phyloP scores from a whole-genome alignment of 371 early-diverging fungal species.

The Mortierella sp. region DNA sequence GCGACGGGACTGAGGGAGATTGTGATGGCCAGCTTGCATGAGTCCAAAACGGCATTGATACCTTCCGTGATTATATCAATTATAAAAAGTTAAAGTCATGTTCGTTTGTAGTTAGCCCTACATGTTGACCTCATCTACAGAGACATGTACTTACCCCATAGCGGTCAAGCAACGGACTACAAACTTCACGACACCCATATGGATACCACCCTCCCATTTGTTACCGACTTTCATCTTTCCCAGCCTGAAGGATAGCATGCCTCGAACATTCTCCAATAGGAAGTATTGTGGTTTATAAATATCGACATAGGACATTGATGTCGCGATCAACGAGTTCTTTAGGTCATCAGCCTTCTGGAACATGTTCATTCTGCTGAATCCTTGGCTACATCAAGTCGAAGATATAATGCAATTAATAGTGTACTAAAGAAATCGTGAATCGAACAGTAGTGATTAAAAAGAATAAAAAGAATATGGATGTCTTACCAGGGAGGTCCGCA shows the following conservation, averaged over 20 bases:
- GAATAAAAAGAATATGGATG: neutral
- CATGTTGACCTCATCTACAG: neutral
- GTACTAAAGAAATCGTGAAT: too few relatives aligned
- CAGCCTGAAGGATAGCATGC: constrained; percentile 34
- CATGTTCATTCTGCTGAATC: constrained; percentile 71
- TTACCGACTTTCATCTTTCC: constrained; percentile 48
- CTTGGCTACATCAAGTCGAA: constrained; percentile 60
- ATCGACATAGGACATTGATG: constrained; percentile 72
- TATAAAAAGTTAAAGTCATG: neutral
- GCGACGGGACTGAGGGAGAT: constrained; percentile 69
- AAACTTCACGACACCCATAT: constrained; percentile 70
- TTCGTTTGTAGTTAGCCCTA: neutral
- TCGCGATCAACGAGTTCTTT: constrained; percentile 72
- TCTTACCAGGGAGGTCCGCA: constrained; percentile 72
- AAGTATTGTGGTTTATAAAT: constrained; percentile 73
- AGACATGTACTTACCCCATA: constrained; percentile 59
- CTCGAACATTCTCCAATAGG: constrained; percentile 73
- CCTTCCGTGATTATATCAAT: constrained; percentile 2
- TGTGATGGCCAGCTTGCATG: constrained; percentile 71
- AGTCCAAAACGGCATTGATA: constrained; percentile 71
- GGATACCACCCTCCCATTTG: constrained; percentile 59
- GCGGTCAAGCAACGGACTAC: constrained; percentile 70
- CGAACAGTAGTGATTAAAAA: neutral
- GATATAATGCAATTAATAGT: too few relatives aligned
- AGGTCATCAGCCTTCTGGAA: constrained; percentile 68